Evolutionary conservation across 1,139 yeast genomes (phyloP).

Genomic region (Saccharomyces uvarum): DNA sequence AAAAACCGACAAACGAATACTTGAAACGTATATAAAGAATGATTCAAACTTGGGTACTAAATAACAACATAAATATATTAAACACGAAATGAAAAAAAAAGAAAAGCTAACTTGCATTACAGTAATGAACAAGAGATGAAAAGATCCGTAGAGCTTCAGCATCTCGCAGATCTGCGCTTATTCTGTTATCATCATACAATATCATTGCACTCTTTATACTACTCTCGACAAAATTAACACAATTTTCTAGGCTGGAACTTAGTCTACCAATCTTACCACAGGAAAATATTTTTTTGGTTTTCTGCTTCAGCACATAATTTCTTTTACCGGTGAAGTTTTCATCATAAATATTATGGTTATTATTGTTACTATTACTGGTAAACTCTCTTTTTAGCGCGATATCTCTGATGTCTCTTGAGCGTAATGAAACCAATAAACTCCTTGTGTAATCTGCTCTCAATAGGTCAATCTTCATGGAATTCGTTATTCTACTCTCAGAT

Average conservation of each 20-base stretch:
- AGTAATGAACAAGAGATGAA: slow-evolving; percentile 12
- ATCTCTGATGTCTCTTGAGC: slow-evolving; percentile 52
- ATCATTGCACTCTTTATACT: slow-evolving; percentile 20
- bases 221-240: slow-evolving; percentile 19
- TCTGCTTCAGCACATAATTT: slow-evolving; percentile 16
- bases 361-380: neutral
- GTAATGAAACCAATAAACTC: slow-evolving; percentile 38
- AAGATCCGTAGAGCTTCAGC: slow-evolving; percentile 15
- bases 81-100: neutral
- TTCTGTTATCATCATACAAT: slow-evolving; percentile 17
- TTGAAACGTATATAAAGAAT: neutral
- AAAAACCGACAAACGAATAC: neutral
- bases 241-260: slow-evolving; percentile 19
- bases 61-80: neutral
- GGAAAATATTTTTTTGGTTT: slow-evolving; percentile 23
- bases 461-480: slow-evolving; percentile 51
- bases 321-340: slow-evolving; percentile 7
- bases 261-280: slow-evolving; percentile 25
- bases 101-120: slow-evolving; percentile 1
- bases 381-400: slow-evolving; percentile 36
- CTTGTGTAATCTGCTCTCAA: slow-evolving; percentile 22
- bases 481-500: slow-evolving; percentile 44
- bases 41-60: neutral
- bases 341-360: slow-evolving; percentile 4
- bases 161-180: slow-evolving; percentile 8